Percentiles rank a stretch among this genome's conserved stretches.
phyloP scores from a whole-genome alignment of 140 eudicot genomes.

The Artemisia princeps region DNA sequence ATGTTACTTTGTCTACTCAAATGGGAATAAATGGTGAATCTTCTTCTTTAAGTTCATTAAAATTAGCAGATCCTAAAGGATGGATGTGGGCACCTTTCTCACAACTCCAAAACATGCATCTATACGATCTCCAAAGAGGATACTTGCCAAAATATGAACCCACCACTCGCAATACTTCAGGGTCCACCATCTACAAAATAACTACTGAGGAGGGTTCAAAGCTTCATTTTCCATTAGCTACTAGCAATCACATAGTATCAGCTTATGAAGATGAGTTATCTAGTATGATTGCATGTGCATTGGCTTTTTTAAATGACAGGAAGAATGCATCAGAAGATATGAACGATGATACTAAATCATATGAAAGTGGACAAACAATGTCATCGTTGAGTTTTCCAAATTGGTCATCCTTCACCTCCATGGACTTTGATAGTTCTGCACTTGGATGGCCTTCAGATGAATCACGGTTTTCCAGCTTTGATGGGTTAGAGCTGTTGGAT shows the following conservation, averaged over 20 bases:
- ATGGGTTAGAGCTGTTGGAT: constrained; percentile 44
- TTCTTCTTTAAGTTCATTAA: constrained; percentile 22
- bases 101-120: constrained; percentile 39
- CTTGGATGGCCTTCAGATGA: constrained; percentile 39
- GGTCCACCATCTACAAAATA: constrained; percentile 41
- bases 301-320: constrained; percentile 44
- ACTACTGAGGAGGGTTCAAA: constrained; percentile 58
- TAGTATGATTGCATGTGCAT: constrained; percentile 79
- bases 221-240: constrained; percentile 65
- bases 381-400: constrained; percentile 34
- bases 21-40: constrained; percentile 18
- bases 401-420: constrained; percentile 43
- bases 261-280: constrained; percentile 81
- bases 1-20: constrained; percentile 18
- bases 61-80: constrained; percentile 38
- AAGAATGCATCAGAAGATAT: constrained; percentile 26
- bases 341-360: constrained; percentile 27
- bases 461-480: constrained; percentile 39
- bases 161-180: constrained; percentile 30
- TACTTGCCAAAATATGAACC: constrained; percentile 43
- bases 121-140: constrained; percentile 55
- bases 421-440: constrained; percentile 41
- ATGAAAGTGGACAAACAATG: constrained; percentile 32
- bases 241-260: constrained; percentile 50
- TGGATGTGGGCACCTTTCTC: constrained; percentile 68